Percentiles rank a stretch among this genome's conserved stretches.
Evolutionary conservation across 352 stramenopile genomes (phyloP).

Genomic region (Globisporangium orthogonon): DNA sequence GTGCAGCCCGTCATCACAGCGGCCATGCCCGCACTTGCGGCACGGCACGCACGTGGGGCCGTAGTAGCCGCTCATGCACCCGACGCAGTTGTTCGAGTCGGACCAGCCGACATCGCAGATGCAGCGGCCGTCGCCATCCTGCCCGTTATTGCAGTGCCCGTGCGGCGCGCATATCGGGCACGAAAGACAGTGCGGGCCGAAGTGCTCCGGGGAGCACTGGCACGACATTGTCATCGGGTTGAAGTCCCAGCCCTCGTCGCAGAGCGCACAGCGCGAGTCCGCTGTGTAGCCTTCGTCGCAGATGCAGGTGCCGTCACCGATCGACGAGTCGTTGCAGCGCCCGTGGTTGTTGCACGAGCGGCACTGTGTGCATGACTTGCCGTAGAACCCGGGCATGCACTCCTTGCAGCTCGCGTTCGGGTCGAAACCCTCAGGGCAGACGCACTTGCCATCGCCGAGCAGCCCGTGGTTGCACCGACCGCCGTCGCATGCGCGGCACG

Average conservation of each 20-base stretch:
- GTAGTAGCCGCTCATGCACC: slow-evolving; percentile 82
- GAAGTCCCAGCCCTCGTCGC: slow-evolving; percentile 83
- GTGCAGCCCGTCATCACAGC: slow-evolving; percentile 73
- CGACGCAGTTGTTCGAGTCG: slow-evolving; percentile 85
- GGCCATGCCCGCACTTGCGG: slow-evolving; percentile 70
- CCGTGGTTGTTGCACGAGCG: slow-evolving; percentile 82
- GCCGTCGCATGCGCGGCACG: slow-evolving; percentile 76
- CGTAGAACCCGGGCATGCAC: slow-evolving; percentile 67
- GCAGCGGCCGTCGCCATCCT: slow-evolving; percentile 75
- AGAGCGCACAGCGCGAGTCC: slow-evolving; percentile 69
- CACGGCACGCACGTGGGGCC: slow-evolving; percentile 62
- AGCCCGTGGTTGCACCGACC: slow-evolving; percentile 78
- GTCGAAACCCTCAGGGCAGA: slow-evolving; percentile 78
- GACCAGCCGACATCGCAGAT: slow-evolving; percentile 84
- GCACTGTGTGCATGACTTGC: slow-evolving; percentile 67
- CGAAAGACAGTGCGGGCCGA: slow-evolving; percentile 67
- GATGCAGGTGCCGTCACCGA: slow-evolving; percentile 66
- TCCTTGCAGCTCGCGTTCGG: slow-evolving; percentile 67
- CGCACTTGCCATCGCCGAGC: slow-evolving; percentile 64
- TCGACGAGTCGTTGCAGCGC: slow-evolving; percentile 63
- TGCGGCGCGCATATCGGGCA: slow-evolving; percentile 83
- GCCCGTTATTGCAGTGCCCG: slow-evolving; percentile 76
- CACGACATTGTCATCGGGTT: slow-evolving; percentile 85
- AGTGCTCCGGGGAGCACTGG: slow-evolving; percentile 80
- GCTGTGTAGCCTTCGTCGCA: slow-evolving; percentile 82